Evolutionary conservation across 495 filamentous ascomycete genomes (phyloP).

Genomic region (Neurospora africana): DNA sequence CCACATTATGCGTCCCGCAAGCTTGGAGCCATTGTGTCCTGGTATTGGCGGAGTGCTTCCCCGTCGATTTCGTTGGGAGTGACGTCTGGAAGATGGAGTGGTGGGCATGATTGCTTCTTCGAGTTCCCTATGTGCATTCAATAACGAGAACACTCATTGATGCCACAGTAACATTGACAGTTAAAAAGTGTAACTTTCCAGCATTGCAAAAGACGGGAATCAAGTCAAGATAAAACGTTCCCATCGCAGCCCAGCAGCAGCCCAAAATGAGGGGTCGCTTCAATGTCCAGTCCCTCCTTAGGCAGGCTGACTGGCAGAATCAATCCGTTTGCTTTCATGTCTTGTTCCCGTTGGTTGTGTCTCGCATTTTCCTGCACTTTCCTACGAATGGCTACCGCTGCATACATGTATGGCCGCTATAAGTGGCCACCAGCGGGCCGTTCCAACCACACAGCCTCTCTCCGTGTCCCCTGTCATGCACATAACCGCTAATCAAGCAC

Average conservation of each 20-base stretch:
- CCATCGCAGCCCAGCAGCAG: neutral
- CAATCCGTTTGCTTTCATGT: neutral
- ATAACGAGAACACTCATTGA: neutral
- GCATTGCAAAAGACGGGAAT: neutral
- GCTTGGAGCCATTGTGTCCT: neutral
- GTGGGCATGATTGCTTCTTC: neutral
- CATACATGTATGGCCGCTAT: neutral
- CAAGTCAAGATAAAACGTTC: neutral
- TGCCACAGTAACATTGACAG: neutral
- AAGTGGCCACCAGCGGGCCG: neutral
- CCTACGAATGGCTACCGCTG: neutral
- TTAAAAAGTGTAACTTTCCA: neutral
- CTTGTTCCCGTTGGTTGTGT: neutral
- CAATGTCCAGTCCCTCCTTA: neutral
- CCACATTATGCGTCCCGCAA: neutral
- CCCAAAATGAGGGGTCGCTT: neutral
- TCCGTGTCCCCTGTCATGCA: neutral
- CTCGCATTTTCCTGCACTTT: neutral
- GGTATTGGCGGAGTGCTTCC: neutral
- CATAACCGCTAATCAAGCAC: neutral
- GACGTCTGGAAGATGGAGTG: neutral
- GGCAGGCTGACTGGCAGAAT: neutral
- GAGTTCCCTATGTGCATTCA: neutral
- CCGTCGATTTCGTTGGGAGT: neutral
- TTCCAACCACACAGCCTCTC: neutral